These are phyloP conservation scores for Suillus americanus DNA, from an alignment of 768 basidiomycete species.

Conservation along the genomic window DNA sequence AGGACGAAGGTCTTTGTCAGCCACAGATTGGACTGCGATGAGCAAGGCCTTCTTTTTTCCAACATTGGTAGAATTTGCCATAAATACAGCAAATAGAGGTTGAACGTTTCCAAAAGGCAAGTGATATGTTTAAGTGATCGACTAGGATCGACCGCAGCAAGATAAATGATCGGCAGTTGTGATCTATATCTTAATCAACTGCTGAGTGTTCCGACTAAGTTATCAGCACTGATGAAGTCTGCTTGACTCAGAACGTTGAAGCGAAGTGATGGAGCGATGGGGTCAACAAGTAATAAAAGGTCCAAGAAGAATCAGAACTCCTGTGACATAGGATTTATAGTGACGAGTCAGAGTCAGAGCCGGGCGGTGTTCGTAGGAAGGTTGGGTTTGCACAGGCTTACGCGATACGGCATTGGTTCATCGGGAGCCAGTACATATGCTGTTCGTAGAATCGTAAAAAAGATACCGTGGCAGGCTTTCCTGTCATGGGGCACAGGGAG, in stretches of 20 bases:
- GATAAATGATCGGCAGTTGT: neutral
- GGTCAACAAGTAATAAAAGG: neutral
- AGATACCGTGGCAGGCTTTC: too few relatives aligned
- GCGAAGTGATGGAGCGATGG: neutral
- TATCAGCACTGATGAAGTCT: neutral
- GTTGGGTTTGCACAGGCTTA: neutral
- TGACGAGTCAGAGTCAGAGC: neutral
- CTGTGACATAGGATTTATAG: neutral
- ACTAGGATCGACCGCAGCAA: neutral
- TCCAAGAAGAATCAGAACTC: neutral
- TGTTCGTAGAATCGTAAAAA: too few relatives aligned
- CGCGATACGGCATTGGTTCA: neutral
- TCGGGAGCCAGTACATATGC: neutral
- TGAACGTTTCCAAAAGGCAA: neutral
- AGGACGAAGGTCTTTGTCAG: neutral
- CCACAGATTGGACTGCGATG: constrained; percentile 19
- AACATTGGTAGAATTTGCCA: neutral
- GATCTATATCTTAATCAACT: neutral
- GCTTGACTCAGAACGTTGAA: neutral
- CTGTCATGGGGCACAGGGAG: too few relatives aligned
- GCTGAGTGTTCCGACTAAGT: neutral
- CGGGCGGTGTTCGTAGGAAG: neutral
- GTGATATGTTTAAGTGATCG: neutral
- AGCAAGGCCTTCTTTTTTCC: constrained; percentile 23
- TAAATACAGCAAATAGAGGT: neutral